These are phyloP conservation scores for Plasmodium gaboni DNA, from an alignment of 169 alveolate genomes.

Conservation along the genomic window DNA sequence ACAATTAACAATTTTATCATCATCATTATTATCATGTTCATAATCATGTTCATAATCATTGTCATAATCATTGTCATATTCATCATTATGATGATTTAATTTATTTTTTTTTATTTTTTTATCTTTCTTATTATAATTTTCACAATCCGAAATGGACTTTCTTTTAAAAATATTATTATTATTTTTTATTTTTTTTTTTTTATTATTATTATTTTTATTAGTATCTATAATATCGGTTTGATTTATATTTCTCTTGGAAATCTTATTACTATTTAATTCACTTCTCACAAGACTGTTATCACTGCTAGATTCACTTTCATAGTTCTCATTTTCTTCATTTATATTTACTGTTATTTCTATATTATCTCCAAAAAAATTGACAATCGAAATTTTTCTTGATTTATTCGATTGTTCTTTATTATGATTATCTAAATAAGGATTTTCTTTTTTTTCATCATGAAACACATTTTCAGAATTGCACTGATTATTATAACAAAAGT, in stretches of 20 bases:
- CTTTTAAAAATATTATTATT: slow-evolving; percentile 17
- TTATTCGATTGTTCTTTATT: neutral
- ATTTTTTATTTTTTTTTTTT: neutral
- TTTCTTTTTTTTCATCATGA: neutral
- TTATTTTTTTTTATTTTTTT: slow-evolving; percentile 1
- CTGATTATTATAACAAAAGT: too few relatives aligned
- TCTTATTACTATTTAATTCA: neutral
- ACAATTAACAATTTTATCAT: neutral
- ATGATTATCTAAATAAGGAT: neutral
- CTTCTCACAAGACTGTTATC: slow-evolving; percentile 12
- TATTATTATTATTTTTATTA: neutral
- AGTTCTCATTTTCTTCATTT: slow-evolving; percentile 5
- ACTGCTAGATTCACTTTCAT: slow-evolving; percentile 9
- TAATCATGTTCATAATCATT: slow-evolving; percentile 43
- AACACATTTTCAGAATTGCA: too few relatives aligned
- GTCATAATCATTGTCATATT: too few relatives aligned
- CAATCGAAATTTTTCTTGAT: slow-evolving; percentile 32
- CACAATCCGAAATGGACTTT: slow-evolving; percentile 68
- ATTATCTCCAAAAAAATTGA: slow-evolving; percentile 30
- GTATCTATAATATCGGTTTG: neutral
- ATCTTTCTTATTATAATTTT: slow-evolving; percentile 26
- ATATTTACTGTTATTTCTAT: slow-evolving; percentile 49
- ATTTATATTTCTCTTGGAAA: neutral
- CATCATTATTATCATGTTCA: neutral
- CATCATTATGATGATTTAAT: neutral